These are phyloP conservation scores for Aspergillus transmontanensis DNA, from an alignment of 2,329 filamentous ascomycete genomes.

Conservation along the genomic window DNA sequence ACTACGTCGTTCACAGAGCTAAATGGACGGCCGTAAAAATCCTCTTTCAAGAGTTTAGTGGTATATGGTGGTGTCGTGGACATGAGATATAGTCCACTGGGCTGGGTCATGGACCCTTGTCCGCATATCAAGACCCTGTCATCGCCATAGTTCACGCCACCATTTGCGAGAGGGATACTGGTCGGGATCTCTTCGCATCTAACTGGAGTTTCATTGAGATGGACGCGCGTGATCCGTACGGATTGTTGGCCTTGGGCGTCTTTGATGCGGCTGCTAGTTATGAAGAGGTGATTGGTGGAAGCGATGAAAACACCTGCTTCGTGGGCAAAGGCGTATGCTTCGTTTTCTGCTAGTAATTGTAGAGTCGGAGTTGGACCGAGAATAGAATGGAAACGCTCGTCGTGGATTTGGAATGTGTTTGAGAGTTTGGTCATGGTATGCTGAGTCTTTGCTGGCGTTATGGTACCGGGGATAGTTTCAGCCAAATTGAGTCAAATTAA, in stretches of 20 bases:
- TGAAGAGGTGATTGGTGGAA: conserved; percentile 34
- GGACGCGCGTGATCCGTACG: conserved; percentile 27
- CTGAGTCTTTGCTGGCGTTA: no score
- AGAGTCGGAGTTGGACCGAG: conserved; percentile 40
- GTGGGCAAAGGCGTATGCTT: conserved; percentile 51
- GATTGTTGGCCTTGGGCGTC: conserved; percentile 10
- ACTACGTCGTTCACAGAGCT: conserved; percentile 45
- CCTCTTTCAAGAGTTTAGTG: conserved; percentile 28
- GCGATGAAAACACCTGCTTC: conserved; percentile 48
- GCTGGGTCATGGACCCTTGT: conserved; percentile 34
- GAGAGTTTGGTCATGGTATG: neutral
- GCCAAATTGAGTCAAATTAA: no score
- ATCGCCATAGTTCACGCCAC: conserved; percentile 50
- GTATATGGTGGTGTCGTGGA: conserved; percentile 21
- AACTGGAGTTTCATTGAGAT: conserved; percentile 1
- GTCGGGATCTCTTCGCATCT: conserved; percentile 29
- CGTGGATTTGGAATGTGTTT: conserved; percentile 14
- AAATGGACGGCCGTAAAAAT: conserved; percentile 41
- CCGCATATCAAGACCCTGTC: conserved; percentile 46
- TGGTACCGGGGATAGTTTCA: no score
- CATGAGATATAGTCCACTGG: conserved; percentile 22
- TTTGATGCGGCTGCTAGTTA: conserved; percentile 38
- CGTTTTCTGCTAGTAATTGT: conserved; percentile 41
- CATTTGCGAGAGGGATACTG: conserved; percentile 51
- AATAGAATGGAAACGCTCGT: conserved; percentile 30